Base-by-base conservation (phyloP, 495 filamentous ascomycete species). In the Ascobolus immersus region DNA sequence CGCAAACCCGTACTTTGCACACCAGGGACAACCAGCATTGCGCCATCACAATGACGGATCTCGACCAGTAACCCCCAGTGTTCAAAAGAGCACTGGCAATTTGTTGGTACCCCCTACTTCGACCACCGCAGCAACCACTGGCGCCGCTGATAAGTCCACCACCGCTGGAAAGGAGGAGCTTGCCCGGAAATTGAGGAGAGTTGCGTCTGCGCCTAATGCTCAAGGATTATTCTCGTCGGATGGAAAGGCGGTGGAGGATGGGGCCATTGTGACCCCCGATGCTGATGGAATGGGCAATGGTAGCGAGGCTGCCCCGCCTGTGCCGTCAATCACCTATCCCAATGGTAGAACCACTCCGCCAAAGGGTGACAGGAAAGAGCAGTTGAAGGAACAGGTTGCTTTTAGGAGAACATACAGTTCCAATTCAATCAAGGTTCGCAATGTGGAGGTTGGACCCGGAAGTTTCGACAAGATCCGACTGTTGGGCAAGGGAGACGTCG, bases 391-490 rank as follows among this genome's bases (percentile, higher is more conserved):
- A 40, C 56, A 67, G 21, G 58, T 74, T 20, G 65, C 73, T 11
- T 96, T 94, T 54, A 70, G 86, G 41, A 67, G 86, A 46, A 96
- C 86, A 2, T 96, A 96, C 53, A 94, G 86, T 54, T 92, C 86
- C 35, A 96, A 94, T 48, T 94, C 86, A 25, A 96, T 96, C 59
- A 93, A 93, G 53, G 76, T 96, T 38, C 68, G 84, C 43, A 77
- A 91, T 52, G 86, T 96, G 32, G 86, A 96, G 55, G 86, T 96
- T 21, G 77, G 84, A 0, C 86, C 86, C 5, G 62, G 72, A 37
- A 96, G 86, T 45, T 96, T 96, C 49, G 86, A 96, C 56, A 96
- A 96, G 68, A 92, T 96, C 55, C 94, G 94, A 49, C 60, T 96
- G 54, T 89, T 96, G 50, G 86, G 86, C 12, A 96, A 96, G 58